phyloP scores from a whole-genome alignment of 2,329 filamentous ascomycete species.

The Teratosphaeriaceae sp. region DNA sequence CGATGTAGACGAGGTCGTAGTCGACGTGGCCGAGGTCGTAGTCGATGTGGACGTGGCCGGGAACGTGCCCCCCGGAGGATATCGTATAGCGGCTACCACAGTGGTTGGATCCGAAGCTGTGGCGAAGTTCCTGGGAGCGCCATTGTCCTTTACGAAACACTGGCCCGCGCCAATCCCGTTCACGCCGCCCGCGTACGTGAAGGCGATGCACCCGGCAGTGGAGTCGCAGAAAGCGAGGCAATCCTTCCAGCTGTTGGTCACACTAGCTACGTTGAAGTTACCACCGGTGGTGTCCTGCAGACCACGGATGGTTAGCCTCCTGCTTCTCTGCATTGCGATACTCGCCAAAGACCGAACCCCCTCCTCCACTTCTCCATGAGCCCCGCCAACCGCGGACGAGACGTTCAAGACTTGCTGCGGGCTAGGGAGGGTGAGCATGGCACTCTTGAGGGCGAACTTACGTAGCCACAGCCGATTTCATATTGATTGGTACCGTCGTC shows the following conservation, averaged over 20 bases:
- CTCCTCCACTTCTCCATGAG: too few species aligned
- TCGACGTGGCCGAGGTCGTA: neutral
- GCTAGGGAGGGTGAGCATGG: too few species aligned
- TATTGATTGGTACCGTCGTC: neutral
- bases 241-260: slow-evolving; percentile 5
- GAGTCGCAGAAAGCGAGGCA: slow-evolving; percentile 9
- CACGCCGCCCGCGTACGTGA: slow-evolving; percentile 5
- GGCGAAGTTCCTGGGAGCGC: neutral
- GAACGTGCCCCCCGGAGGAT: neutral
- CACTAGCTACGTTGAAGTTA: neutral
- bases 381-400: too few species aligned
- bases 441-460: neutral
- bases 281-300: neutral
- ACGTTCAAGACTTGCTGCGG: too few species aligned
- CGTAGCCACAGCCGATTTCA: neutral
- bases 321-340: too few species aligned
- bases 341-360: too few species aligned
- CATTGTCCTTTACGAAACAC: slow-evolving; percentile 8
- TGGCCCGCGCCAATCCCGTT: slow-evolving; percentile 8
- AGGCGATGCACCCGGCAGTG: slow-evolving; percentile 5
- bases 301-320: neutral
- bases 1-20: neutral
- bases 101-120: neutral
- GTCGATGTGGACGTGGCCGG: neutral
- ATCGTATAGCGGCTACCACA: slow-evolving; percentile 1